Percentiles rank a stretch among this genome's conserved stretches.
phyloP scores from a whole-genome alignment of 345 rosid genomes.

The Kernera saxatilis region DNA sequence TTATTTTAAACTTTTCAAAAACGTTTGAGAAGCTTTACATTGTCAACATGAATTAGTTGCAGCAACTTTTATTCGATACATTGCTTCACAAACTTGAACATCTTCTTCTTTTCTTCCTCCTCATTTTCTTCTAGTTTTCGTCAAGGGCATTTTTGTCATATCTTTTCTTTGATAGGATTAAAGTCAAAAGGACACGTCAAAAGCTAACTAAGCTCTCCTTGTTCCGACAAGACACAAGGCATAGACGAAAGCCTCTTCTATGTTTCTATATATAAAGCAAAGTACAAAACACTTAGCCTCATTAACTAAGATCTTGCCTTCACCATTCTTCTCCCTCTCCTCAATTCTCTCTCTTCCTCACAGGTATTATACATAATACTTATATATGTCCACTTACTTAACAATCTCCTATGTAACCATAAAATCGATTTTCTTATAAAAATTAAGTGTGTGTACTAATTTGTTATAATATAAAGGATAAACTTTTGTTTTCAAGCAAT shows the following conservation, averaged over 20 bases:
- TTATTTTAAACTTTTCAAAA: not conserved
- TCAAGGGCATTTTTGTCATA: constrained; percentile 5
- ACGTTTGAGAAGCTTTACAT: constrained; percentile 4
- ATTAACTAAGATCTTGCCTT: constrained; percentile 9
- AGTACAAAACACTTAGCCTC: constrained; percentile 14
- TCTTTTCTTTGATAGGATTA: not conserved
- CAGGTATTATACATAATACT: not conserved
- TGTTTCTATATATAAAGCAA: constrained; percentile 17
- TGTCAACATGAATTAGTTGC: constrained; percentile 36
- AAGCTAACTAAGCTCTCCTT: constrained; percentile 23
- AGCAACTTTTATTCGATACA: constrained; percentile 32
- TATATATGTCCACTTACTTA: not conserved
- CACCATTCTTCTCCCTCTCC: not conserved
- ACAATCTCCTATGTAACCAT: not conserved
- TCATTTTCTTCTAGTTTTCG: constrained; percentile 1
- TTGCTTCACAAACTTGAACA: constrained; percentile 34
- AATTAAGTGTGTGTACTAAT: not conserved
- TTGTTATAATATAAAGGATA: not conserved
- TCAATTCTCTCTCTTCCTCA: not conserved
- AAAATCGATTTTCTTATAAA: not conserved
- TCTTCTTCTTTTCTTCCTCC: not conserved
- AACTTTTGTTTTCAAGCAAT: not conserved
- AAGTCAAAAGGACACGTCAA: constrained; percentile 30
- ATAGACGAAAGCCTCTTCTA: constrained; percentile 14
- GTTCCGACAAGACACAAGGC: constrained; percentile 29